Evolutionary conservation across 352 stramenopile species (phyloP), one percentile per base, ranked within the genome.

Genomic region (Phytophthora hybrid): DNA sequence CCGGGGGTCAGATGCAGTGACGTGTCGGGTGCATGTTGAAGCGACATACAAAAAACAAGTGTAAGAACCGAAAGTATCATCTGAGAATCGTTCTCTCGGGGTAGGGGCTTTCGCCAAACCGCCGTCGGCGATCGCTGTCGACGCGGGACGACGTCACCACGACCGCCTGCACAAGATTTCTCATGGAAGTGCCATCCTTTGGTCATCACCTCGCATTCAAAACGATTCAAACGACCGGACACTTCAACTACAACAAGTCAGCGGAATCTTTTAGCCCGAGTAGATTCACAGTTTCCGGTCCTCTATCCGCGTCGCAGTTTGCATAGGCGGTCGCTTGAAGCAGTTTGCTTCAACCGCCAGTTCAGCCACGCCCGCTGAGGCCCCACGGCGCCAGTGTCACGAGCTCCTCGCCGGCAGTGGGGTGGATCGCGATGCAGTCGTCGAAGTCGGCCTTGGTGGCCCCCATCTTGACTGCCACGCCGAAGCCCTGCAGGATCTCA

Each of bases 401-500:
- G n/a, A 99, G 75, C 84, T 99, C 98, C 84, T 99, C 98, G 34
- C 91, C 87, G 1, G 95, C 92, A 6, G 97, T 99, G 19, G 97
- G 97, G 84, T 99, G 97, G 76, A 99, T 99, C 21, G 95, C 98
- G 56, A 99, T 90, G 58, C 88, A 97, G 60, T 88, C 89, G 80
- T 99, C 97, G 74, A 99, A 98, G 78, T 99, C 97, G 39, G 90
- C 90, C 81, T 99, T 99, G 56, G 97, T 99, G 6, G 96, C 97
- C 52, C 96, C 97, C 94, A 99, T 99, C 80, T 99, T 99, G 69
- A 99, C 93, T 2, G 98, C 98, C 21, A 99, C 96, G 59, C 91
- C 98, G 77, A 99, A 99, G 63, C 98, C 98, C 83, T 99, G 98
- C 68, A 99, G 79, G 82, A 99, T 99, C 88, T 99, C 98, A 80